These are phyloP conservation scores for Arthrinium phaeospermum DNA, from an alignment of 2,329 filamentous ascomycete species.

Conservation along the genomic window DNA sequence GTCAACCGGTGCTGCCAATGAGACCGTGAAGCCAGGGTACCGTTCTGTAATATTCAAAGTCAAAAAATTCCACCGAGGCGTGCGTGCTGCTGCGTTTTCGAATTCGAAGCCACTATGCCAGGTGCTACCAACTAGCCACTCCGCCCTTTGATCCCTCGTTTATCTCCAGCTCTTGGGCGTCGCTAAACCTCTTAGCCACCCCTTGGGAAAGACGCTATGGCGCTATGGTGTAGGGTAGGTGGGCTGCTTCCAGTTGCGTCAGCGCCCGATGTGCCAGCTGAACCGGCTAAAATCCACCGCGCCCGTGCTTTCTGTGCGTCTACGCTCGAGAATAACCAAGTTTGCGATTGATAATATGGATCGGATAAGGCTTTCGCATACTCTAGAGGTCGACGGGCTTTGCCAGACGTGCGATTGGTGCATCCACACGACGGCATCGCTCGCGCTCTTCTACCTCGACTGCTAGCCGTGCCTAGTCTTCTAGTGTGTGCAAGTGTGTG, in stretches of 20 bases:
- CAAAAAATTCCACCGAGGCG: background rate
- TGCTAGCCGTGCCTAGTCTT: background rate
- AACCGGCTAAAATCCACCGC: background rate
- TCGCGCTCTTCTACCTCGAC: background rate
- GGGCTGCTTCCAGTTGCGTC: constrained; percentile 11
- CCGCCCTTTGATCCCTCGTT: background rate
- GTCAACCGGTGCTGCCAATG: background rate
- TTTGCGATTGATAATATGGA: constrained; percentile 1
- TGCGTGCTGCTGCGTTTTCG: background rate
- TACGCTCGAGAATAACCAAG: background rate
- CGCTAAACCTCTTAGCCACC: background rate
- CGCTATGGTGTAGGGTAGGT: background rate
- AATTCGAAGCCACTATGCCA: background rate
- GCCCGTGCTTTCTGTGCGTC: background rate
- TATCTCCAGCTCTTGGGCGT: background rate
- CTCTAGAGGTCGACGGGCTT: background rate
- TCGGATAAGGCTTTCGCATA: constrained; percentile 5
- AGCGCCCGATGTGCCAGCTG: constrained; percentile 1
- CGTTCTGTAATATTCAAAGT: background rate
- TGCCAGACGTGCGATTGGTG: background rate
- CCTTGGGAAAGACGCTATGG: background rate
- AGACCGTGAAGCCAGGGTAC: background rate
- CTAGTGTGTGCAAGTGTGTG: background rate
- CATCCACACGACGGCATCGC: background rate
- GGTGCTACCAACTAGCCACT: background rate